Base-by-base conservation (phyloP, 2,329 filamentous ascomycete genomes). In the Tolypocladium guangdongense region DNA sequence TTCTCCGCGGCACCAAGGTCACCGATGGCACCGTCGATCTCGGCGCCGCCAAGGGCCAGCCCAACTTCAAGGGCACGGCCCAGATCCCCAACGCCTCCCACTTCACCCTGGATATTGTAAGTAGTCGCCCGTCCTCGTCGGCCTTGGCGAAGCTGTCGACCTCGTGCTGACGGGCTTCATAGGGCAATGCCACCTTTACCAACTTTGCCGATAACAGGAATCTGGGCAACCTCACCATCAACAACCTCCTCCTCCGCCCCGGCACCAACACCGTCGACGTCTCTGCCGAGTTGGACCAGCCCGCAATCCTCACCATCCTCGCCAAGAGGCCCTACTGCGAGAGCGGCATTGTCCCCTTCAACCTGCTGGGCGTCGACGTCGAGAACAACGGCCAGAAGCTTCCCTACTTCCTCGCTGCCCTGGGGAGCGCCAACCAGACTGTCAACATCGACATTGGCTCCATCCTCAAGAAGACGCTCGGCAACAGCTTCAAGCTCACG, bases 171-270 rank as follows among this genome's bases (percentile, higher is more conserved):
- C 51, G 30, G 33, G 10, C 22, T 39, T 24, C 48, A 16, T 32
- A 83, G 74, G 85, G 85, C 60, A 84, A 87, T 60, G 72, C 81
- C 37, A 78, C 78, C 32, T 84, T 86, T 67, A 68, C 74, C 66
- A 82, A 81, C 62, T 79, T 72, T 60, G 73, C 84, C 51, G 72
- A 76, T 46, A 75, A 71, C 47, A 59, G 67, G 46, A 57, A 70
- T 1, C 73, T 87, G 56, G 85, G 84, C 51, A 76, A 68, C 41
- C 68, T 80, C 8, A 77, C 74, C 56, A 75, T 88, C 56, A 70
- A 80, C 58, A 73, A 86, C 68, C 69, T 88, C 46, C 57, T 75
- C 20, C 75, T 88, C 48, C 63, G 60, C 36, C 84, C 83, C 3
- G 85, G 84, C 54, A 64, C 71, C 60, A 86, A 86, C 68, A 68